phyloP scores from a whole-genome alignment of 441 rosid genomes.

The Mallotus repandus region DNA sequence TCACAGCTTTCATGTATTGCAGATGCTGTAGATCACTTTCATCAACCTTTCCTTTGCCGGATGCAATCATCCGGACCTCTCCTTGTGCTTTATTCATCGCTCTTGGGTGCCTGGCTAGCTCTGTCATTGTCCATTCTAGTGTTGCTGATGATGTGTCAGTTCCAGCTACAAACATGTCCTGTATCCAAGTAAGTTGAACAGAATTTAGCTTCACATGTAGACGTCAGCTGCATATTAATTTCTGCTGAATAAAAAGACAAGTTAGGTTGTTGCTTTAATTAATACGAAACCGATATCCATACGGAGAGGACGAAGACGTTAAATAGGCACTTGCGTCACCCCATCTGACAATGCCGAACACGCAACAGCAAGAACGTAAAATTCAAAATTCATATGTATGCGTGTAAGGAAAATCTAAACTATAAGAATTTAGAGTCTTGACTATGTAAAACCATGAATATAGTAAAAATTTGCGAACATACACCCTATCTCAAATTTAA shows the following conservation, averaged over 20 bases:
- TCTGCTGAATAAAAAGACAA: too few relatives aligned
- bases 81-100: constrained; percentile 30
- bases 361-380: not conserved
- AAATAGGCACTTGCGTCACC: not conserved
- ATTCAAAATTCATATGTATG: not conserved
- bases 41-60: constrained; percentile 7
- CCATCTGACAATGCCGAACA: not conserved
- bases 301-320: not conserved
- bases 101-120: constrained; percentile 38
- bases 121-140: constrained; percentile 39
- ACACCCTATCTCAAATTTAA: too few relatives aligned
- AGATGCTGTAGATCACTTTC: constrained; percentile 28
- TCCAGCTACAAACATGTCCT: constrained; percentile 47
- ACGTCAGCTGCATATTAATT: too few relatives aligned
- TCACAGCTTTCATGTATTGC: constrained; percentile 34
- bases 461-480: too few relatives aligned
- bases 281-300: too few relatives aligned
- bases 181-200: not conserved
- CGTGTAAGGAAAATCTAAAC: too few relatives aligned
- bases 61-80: constrained; percentile 27
- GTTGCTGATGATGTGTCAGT: constrained; percentile 34
- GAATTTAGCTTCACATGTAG: not conserved
- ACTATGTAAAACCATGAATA: too few relatives aligned
- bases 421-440: too few relatives aligned
- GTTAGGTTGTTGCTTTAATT: too few relatives aligned